Evolutionary conservation across 2,329 filamentous ascomycete species (phyloP).

Genomic region (Neospermospora avenae): DNA sequence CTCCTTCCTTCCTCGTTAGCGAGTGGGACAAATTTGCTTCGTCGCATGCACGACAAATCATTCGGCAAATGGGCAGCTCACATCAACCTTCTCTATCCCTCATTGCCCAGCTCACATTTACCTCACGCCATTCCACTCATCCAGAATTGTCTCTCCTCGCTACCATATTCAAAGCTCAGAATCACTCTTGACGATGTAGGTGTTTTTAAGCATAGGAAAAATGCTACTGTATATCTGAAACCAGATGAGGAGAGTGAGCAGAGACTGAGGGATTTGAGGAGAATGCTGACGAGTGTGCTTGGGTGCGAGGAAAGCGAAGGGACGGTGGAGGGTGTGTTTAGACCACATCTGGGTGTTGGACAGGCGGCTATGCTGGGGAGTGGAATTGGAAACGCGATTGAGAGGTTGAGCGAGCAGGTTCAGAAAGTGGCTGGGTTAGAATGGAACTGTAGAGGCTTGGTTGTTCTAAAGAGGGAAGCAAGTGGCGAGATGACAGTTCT

Average conservation of each 20-base stretch:
- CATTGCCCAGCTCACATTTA: slow-evolving; percentile 50
- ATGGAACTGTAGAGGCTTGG: slow-evolving; percentile 49
- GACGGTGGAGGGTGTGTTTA: slow-evolving; percentile 19
- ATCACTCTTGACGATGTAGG: slow-evolving; percentile 12
- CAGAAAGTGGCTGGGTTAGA: slow-evolving; percentile 44
- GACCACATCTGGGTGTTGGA: slow-evolving; percentile 56
- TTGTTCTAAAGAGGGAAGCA: slow-evolving; percentile 51
- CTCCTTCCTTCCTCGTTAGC: slow-evolving; percentile 51
- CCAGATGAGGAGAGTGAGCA: slow-evolving; percentile 11
- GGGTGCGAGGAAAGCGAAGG: slow-evolving; percentile 19
- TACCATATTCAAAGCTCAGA: slow-evolving; percentile 32
- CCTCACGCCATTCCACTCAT: slow-evolving; percentile 22
- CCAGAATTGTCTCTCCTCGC: slow-evolving; percentile 42
- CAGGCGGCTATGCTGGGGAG: slow-evolving; percentile 49
- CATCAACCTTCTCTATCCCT: slow-evolving; percentile 65
- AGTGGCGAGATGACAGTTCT: slow-evolving; percentile 47
- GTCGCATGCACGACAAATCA: slow-evolving; percentile 60
- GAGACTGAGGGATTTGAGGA: slow-evolving; percentile 12
- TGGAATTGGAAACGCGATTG: slow-evolving; percentile 34
- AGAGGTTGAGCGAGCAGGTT: slow-evolving; percentile 51
- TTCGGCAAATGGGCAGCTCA: slow-evolving; percentile 63
- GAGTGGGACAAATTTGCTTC: slow-evolving; percentile 49
- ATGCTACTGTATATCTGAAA: slow-evolving; percentile 22
- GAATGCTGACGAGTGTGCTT: slow-evolving; percentile 5
- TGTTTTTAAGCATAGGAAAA: slow-evolving; percentile 17